phyloP scores from a whole-genome alignment of 164 flowering plant species.

The Protea cynaroides region DNA sequence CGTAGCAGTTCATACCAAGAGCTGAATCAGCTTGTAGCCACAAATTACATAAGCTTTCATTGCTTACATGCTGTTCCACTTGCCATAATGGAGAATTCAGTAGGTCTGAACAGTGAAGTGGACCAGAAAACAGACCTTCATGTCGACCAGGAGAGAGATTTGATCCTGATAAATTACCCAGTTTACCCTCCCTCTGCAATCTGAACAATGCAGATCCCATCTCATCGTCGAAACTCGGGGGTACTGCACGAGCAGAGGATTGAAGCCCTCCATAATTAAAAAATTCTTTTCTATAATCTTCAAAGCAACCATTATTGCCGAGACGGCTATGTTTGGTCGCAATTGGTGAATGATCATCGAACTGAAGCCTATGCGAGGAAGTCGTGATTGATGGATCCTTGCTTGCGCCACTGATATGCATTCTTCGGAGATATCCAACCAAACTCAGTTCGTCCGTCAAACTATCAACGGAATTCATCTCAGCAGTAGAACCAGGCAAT shows the following conservation, averaged over 20 bases:
- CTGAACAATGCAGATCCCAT: slow-evolving; percentile 14
- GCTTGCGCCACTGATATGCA: slow-evolving; percentile 26
- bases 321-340: slow-evolving; percentile 15
- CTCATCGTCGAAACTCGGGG: slow-evolving; percentile 12
- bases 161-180: slow-evolving; percentile 14
- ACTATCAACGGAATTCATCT: slow-evolving; percentile 14
- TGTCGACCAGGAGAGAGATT: slow-evolving; percentile 4
- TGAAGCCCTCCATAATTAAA: slow-evolving; percentile 14
- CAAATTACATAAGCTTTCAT: slow-evolving; percentile 5
- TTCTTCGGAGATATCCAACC: slow-evolving; percentile 21
- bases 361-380: slow-evolving; percentile 12
- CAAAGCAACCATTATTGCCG: slow-evolving; percentile 18
- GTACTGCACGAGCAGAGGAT: slow-evolving; percentile 4
- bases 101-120: slow-evolving; percentile 1
- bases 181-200: slow-evolving; percentile 10
- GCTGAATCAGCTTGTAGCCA: neutral
- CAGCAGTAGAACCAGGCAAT: slow-evolving; percentile 10
- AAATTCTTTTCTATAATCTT: slow-evolving; percentile 12
- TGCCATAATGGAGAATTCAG: slow-evolving; percentile 15
- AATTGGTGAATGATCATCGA: slow-evolving; percentile 4
- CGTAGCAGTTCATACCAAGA: slow-evolving; percentile 9
- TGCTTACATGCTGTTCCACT: slow-evolving; percentile 11
- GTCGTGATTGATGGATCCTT: slow-evolving; percentile 7
- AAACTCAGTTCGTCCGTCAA: slow-evolving; percentile 23
- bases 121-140: slow-evolving; percentile 7